A percentile compares a stretch with the other conserved stretches of the same genome.
These are phyloP conservation scores for Avena atlantica DNA, from an alignment of 176 grass and related monocot species.

Conservation along the genomic window DNA sequence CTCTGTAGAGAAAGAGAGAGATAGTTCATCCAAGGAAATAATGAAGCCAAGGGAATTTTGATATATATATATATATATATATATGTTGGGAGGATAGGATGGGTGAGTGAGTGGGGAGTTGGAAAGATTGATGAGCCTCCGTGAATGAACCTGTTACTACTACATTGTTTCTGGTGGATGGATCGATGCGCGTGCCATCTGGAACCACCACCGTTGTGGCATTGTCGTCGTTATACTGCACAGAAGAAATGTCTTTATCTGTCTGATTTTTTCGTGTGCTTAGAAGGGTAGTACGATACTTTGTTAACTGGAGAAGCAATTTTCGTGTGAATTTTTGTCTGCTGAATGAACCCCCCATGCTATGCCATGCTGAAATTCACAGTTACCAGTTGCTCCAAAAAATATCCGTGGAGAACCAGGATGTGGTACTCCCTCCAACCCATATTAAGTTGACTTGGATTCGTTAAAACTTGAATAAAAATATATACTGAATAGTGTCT, in stretches of 20 bases:
- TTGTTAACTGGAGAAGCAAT: background rate
- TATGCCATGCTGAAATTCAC: background rate
- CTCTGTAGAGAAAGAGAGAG: conserved; percentile 27
- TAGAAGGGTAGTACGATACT: background rate
- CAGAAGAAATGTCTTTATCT: too few relatives aligned
- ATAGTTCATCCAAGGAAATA: background rate
- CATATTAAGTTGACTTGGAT: too few relatives aligned
- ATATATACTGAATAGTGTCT: too few relatives aligned
- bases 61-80: background rate
- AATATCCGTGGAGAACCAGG: too few relatives aligned
- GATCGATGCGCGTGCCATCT: background rate
- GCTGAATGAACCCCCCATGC: background rate
- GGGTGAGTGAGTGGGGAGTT: background rate
- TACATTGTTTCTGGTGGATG: background rate
- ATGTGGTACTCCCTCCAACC: too few relatives aligned
- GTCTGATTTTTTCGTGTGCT: conserved; percentile 11
- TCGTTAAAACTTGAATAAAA: too few relatives aligned
- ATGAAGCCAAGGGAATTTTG: background rate
- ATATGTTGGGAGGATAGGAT: conserved; percentile 5
- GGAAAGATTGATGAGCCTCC: background rate
- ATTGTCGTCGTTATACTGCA: background rate
- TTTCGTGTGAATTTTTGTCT: background rate
- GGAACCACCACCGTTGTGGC: background rate
- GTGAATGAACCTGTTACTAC: background rate
- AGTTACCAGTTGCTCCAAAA: too few relatives aligned